Base-by-base conservation (phyloP, 1,284 basidiomycete genomes). In the Acaromyces ingoldii region DNA sequence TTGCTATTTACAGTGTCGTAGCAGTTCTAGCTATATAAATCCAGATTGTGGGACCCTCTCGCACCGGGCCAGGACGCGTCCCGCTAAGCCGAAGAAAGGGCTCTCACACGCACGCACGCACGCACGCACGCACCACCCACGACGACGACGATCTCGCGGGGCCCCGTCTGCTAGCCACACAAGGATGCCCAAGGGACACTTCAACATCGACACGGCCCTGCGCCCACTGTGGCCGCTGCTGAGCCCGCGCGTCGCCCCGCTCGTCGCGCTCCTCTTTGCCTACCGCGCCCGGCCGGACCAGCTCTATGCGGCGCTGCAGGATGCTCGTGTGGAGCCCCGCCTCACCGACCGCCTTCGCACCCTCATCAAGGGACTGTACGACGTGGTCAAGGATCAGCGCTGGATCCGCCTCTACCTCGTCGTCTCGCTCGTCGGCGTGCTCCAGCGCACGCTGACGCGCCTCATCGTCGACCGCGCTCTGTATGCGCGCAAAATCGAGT, bases 371-470 rank as follows among this genome's bases (percentile, higher is more conserved):
- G n/a, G n/a, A n/a, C n/a, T n/a, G n/a, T 40, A 7, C 17, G 17
- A 40, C 28, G 28, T 40, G 7, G 17, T 45, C 25, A 34, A 29
- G 4, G 19, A 28, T 31, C 30, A 45, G 17, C 26, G 37, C 10
- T 42, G 46, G 42, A 39, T 58, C 9, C n/a, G 30, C 19, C 17
- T 38, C 33, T 67, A 63, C 38, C 42, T 60, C 6, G 30, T 51
- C 13, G 30, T 67, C 21, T 37, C 57, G 21, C 13, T 57, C 38
- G 34, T 61, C 37, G 60, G 64, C 44, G 28, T 48, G 19, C 43
- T 67, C 56, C 65, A 67, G 30, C 53, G 57, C 17, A 43, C 63
- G 11, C 63, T 62, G 1, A 56, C 62, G 29, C 39, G 63, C 1
- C 29, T 65, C 11, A 36, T 65, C 29, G 51, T 65, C 21, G 47